Base-by-base conservation (phyloP, 1,284 basidiomycete species). In the Cystobasidium pallidum region DNA sequence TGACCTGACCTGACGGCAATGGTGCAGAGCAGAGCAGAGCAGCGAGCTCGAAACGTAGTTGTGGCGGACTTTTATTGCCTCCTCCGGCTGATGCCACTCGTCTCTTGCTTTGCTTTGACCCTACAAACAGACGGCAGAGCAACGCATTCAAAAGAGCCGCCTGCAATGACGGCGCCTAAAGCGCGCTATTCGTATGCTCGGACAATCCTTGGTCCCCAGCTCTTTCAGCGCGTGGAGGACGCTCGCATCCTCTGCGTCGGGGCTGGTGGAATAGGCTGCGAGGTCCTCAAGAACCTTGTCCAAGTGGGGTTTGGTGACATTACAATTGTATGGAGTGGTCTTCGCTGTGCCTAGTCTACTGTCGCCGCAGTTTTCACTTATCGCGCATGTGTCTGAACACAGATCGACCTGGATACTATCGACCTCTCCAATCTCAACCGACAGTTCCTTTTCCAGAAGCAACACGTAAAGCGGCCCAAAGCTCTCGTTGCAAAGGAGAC, bases 381-480 rank as follows among this genome's bases (percentile, higher is more conserved):
- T n/a, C 36, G 21, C 13, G 39, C 1, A 32, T 19, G n/a, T 41
- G 3, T 11, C 24, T n/a, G 6, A 3, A 13, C 66, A 6, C 45
- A 74, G 77, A 86, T 99, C 75, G 96, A 99, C 83, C 85, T 99
- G 73, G 96, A 99, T 83, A 99, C 95, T 7, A 99, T 99, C 81
- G 96, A 99, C 85, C 86, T 99, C 36, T 97, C 94, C 65, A 99
- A 99, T 81, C 85, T 99, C 65, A 99, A 99, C 80, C 87, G 96
- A 26, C 96, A 99, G 80, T 99, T 99, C 82, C 84, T 99, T 45
- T 99, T 99, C 83, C 88, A 88, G 75, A 98, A 98, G 83, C 94
- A 94, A 78, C 94, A 98, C 80, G 92, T 99, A 74, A 95, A 96
- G 79, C 91, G 97, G 80, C 90, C 93, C 77, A 99, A 99, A 83